Percentiles rank a stretch among this genome's conserved stretches.
Evolutionary conservation across 257 asterid species (phyloP).

Genomic region (Capsicum baccatum): DNA sequence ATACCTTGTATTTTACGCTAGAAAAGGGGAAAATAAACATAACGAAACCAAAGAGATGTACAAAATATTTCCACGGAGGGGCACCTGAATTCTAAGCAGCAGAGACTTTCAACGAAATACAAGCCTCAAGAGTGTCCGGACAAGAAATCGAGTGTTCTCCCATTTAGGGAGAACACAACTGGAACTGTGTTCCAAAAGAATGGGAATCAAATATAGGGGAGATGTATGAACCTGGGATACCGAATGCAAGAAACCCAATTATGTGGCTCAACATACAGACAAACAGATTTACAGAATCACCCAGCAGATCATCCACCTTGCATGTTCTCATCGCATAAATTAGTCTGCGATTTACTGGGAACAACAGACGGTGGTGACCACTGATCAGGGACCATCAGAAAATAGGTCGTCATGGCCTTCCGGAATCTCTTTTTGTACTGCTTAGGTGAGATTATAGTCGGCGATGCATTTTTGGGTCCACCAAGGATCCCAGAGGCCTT

Average conservation of each 20-base stretch:
- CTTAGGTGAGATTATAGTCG: conserved; percentile 90
- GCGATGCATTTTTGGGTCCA: conserved; percentile 77
- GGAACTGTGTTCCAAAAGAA: conserved; percentile 60
- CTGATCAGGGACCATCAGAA: conserved; percentile 93
- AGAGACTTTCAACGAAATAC: conserved; percentile 33
- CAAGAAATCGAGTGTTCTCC: conserved; percentile 40
- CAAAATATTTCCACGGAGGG: conserved; percentile 37
- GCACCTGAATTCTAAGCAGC: conserved; percentile 39
- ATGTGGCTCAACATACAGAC: conserved; percentile 41
- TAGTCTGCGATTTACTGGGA: conserved; percentile 68
- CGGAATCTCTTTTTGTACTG: conserved; percentile 96
- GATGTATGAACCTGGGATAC: conserved; percentile 39
- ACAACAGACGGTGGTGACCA: conserved; percentile 74
- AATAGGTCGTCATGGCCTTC: conserved; percentile 93
- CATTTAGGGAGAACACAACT: conserved; percentile 34
- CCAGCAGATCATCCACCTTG: conserved; percentile 39
- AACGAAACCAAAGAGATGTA: conserved; percentile 19
- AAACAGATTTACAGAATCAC: conserved; percentile 32
- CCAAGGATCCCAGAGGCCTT: conserved; percentile 96
- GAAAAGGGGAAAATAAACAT: conserved; percentile 21
- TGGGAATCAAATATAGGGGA: conserved; percentile 27
- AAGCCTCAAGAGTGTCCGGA: conserved; percentile 32
- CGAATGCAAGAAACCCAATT: conserved; percentile 35
- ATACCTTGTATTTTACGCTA: conserved; percentile 37
- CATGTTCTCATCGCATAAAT: conserved; percentile 56